These are phyloP conservation scores for Rhodotorula sp. DNA, from an alignment of 1,284 basidiomycete genomes.

Conservation along the genomic window DNA sequence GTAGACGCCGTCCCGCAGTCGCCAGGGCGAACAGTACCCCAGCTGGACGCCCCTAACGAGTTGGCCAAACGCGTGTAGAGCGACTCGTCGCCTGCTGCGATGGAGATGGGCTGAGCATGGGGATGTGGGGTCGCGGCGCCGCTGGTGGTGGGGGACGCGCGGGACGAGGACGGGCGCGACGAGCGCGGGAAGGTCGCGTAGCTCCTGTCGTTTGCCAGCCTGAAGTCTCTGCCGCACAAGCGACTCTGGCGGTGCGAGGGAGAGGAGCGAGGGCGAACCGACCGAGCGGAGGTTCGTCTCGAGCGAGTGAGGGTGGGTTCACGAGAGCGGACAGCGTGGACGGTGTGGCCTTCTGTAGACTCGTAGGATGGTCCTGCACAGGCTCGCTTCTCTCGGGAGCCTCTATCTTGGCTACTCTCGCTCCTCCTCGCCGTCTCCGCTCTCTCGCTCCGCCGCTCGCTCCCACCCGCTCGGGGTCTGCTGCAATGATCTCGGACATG, in stretches of 20 bases:
- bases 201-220: not conserved
- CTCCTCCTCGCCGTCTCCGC: not conserved
- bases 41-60: not conserved
- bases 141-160: not conserved
- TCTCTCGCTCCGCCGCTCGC: not conserved
- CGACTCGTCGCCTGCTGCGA: not conserved
- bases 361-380: not conserved
- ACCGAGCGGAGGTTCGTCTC: not conserved
- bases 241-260: not conserved
- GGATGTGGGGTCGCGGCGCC: not conserved
- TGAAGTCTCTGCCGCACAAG: too few species aligned
- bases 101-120: not conserved
- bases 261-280: not conserved
- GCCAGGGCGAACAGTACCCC: not conserved
- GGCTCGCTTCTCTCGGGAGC: not conserved
- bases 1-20: too few species aligned
- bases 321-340: too few species aligned
- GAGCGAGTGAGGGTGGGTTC: not conserved
- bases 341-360: not conserved
- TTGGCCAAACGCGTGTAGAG: conserved; percentile 1
- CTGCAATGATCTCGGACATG: not conserved
- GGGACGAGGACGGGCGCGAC: not conserved
- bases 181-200: conserved; percentile 26
- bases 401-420: not conserved
- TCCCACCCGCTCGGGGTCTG: not conserved